Percentiles rank a stretch among this genome's conserved stretches.
phyloP scores from a whole-genome alignment of 306 rosid genomes.

The Quercus suber region DNA sequence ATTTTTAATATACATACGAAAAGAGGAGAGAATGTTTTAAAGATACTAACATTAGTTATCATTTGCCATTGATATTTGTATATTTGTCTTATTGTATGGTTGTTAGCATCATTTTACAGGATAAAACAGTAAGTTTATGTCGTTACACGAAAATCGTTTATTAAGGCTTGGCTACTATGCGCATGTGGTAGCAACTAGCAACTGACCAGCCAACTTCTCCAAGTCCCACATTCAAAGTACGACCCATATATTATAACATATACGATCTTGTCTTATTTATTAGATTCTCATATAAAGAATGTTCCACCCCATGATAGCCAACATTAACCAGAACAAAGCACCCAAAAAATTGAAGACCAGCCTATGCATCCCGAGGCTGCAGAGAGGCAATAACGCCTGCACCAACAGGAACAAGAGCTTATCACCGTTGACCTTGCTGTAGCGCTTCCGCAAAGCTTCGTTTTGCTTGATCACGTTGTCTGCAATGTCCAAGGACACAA shows the following conservation, averaged over 20 bases:
- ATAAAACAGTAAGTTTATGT: neutral
- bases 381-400: slow-evolving; percentile 29
- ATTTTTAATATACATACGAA: too few relatives aligned
- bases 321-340: neutral
- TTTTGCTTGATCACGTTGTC: slow-evolving; percentile 78
- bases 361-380: slow-evolving; percentile 60
- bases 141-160: neutral
- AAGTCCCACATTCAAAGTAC: slow-evolving; percentile 3
- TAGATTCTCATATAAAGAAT: slow-evolving; percentile 31
- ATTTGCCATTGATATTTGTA: too few relatives aligned
- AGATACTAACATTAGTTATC: too few relatives aligned
- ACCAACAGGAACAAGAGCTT: slow-evolving; percentile 29
- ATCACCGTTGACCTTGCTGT: slow-evolving; percentile 59
- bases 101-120: neutral
- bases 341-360: slow-evolving; percentile 39
- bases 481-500: slow-evolving; percentile 46
- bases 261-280: neutral
- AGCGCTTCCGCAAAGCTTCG: slow-evolving; percentile 81
- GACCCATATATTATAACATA: neutral
- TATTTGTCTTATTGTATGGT: neutral
- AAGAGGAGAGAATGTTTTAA: too few relatives aligned
- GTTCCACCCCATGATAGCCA: neutral
- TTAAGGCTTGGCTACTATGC: neutral
- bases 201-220: neutral
- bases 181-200: neutral